phyloP scores from a whole-genome alignment of 768 basidiomycete species.

The Lentinus brumalis region DNA sequence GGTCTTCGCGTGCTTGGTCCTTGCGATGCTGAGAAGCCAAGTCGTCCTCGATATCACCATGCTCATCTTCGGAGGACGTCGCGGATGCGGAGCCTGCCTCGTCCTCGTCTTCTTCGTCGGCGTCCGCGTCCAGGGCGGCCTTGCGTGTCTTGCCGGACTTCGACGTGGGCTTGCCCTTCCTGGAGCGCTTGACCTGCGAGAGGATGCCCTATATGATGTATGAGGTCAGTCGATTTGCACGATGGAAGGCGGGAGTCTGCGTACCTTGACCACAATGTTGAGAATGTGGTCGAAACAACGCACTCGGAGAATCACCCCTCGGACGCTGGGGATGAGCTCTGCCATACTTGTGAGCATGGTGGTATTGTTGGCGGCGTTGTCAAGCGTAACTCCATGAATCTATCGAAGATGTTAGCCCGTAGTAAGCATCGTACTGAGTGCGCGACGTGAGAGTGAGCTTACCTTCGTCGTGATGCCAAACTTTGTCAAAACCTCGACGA shows the following conservation, averaged over 20 bases:
- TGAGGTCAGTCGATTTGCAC: neutral
- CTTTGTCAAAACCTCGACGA: neutral
- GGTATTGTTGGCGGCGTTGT: slow-evolving; percentile 40
- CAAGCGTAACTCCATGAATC: slow-evolving; percentile 31
- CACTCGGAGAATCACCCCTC: neutral
- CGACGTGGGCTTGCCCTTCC: neutral
- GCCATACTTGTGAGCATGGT: slow-evolving; percentile 29
- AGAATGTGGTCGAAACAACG: slow-evolving; percentile 36
- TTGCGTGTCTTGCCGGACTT: no score
- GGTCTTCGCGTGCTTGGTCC: no score
- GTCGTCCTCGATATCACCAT: no score
- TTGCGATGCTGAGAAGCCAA: slow-evolving; percentile 1
- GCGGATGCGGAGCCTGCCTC: no score
- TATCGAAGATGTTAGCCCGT: neutral
- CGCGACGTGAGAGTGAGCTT: neutral
- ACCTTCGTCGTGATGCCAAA: slow-evolving; percentile 16
- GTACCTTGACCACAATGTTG: slow-evolving; percentile 33
- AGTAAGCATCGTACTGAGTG: neutral
- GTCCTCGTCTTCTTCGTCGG: no score
- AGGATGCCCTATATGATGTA: slow-evolving; percentile 25
- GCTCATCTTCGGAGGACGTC: no score
- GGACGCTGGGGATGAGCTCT: neutral
- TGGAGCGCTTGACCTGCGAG: neutral
- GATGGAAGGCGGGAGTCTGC: neutral
- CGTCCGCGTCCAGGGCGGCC: no score